A percentile compares a stretch with the other conserved stretches of the same genome.
phyloP scores from a whole-genome alignment of 768 basidiomycete species.

The Lentinula guzmanii region DNA sequence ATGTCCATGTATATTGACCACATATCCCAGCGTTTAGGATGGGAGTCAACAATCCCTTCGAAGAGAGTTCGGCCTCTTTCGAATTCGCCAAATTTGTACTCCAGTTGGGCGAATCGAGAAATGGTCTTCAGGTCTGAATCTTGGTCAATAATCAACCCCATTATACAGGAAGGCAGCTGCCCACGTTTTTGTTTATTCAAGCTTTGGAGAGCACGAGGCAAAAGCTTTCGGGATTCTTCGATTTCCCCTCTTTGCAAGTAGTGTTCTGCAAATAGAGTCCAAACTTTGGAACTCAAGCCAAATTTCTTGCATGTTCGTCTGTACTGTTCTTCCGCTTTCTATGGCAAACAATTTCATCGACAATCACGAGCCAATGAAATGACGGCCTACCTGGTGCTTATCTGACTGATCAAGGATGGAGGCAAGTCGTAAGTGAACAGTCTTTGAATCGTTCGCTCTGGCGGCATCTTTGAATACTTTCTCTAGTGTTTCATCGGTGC shows the following conservation, averaged over 20 bases:
- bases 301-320: constrained; percentile 92
- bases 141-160: neutral
- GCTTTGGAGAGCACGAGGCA: constrained; percentile 85
- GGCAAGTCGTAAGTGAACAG: constrained; percentile 79
- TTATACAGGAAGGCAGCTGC: constrained; percentile 21
- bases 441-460: constrained; percentile 88
- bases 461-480: constrained; percentile 86
- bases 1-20: constrained; percentile 98
- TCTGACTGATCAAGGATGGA: constrained; percentile 79
- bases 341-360: constrained; percentile 7
- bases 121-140: constrained; percentile 87
- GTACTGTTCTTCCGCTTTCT: constrained; percentile 94
- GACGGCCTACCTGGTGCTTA: constrained; percentile 61
- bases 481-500: constrained; percentile 76
- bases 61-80: constrained; percentile 96
- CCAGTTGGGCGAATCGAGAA: constrained; percentile 89
- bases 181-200: constrained; percentile 91
- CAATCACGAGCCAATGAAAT: neutral
- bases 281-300: constrained; percentile 86
- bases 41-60: constrained; percentile 93
- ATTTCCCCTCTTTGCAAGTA: constrained; percentile 67
- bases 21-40: constrained; percentile 91
- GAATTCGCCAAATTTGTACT: constrained; percentile 90
- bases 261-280: constrained; percentile 85
- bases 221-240: constrained; percentile 78